Conservation (phyloP, 2,329 filamentous ascomycete genomes). For the Phialocephala sp. region DNA sequence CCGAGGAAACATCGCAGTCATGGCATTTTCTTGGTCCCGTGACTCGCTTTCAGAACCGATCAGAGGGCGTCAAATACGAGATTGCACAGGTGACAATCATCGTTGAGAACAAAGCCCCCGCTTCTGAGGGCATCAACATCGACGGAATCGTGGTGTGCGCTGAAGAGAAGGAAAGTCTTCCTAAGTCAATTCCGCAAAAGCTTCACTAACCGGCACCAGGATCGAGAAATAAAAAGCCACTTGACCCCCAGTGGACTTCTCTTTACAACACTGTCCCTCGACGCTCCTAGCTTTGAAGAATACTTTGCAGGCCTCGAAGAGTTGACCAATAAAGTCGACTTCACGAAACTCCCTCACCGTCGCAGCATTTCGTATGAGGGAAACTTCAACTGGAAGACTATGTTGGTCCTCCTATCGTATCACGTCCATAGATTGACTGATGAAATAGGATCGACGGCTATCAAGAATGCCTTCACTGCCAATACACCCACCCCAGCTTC, state of each 20-base stretch:
- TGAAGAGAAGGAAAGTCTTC: conserved; percentile 32
- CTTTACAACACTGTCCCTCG: conserved; percentile 55
- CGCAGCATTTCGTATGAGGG: conserved; percentile 60
- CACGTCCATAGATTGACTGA: conserved; percentile 4
- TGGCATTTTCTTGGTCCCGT: conserved; percentile 60
- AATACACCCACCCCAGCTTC: conserved; percentile 63
- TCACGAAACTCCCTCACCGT: conserved; percentile 57
- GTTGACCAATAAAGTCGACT: conserved; percentile 56
- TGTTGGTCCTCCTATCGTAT: conserved; percentile 44
- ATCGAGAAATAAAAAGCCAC: conserved; percentile 40
- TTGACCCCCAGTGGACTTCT: conserved; percentile 58
- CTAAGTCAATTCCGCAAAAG: not conserved
- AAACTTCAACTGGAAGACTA: conserved; percentile 64
- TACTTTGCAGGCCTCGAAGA: conserved; percentile 59
- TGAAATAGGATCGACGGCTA: conserved; percentile 57
- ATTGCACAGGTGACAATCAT: conserved; percentile 53
- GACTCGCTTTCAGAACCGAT: conserved; percentile 52
- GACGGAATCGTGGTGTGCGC: conserved; percentile 46
- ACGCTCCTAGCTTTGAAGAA: conserved; percentile 55
- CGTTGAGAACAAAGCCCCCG: conserved; percentile 44
- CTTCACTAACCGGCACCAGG: conserved; percentile 18
- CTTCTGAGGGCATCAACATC: conserved; percentile 28
- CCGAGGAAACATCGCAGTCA: conserved; percentile 42
- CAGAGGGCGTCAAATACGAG: conserved; percentile 53
- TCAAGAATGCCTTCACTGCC: conserved; percentile 63